phyloP scores from a whole-genome alignment of 192 early-diverging fungal species.

The Powellomyces hirtus region DNA sequence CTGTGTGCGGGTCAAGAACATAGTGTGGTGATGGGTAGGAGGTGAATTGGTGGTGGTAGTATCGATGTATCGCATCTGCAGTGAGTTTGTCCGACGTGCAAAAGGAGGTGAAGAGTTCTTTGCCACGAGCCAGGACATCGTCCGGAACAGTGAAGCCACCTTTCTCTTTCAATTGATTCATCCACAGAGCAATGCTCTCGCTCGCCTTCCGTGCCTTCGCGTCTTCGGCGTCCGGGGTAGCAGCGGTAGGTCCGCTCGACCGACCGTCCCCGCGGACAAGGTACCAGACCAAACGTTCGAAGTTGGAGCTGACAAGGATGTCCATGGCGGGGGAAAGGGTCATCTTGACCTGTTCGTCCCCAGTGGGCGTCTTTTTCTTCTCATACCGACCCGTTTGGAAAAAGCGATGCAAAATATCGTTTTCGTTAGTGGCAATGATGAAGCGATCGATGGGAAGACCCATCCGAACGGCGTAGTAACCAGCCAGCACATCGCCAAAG shows the following conservation, averaged over 20 bases:
- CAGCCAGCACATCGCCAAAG: constrained; percentile 90
- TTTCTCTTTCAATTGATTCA: constrained; percentile 69
- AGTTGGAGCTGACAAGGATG: constrained; percentile 93
- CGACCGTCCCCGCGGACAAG: constrained; percentile 36
- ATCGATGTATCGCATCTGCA: constrained; percentile 67
- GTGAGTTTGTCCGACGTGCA: constrained; percentile 74
- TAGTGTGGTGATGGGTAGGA: constrained; percentile 42
- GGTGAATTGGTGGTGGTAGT: constrained; percentile 53
- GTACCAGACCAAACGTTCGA: constrained; percentile 97
- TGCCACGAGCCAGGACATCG: constrained; percentile 64
- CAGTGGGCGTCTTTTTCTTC: constrained; percentile 54
- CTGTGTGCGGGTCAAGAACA: constrained; percentile 93
- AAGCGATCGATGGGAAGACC: constrained; percentile 84
- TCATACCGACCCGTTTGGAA: constrained; percentile 80
- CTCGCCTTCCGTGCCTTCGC: constrained; percentile 28
- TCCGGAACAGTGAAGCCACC: constrained; percentile 72
- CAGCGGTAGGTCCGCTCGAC: neutral
- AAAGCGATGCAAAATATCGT: constrained; percentile 97
- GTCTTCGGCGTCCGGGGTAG: constrained; percentile 27
- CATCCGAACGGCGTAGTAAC: constrained; percentile 87
- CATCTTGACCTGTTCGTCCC: constrained; percentile 52
- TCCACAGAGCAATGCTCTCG: constrained; percentile 55
- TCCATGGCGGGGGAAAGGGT: constrained; percentile 97
- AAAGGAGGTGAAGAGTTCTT: constrained; percentile 70
- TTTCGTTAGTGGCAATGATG: constrained; percentile 90